Conservation (phyloP, 176 grass and related monocot species). For the Oropetium thomaeum region DNA sequence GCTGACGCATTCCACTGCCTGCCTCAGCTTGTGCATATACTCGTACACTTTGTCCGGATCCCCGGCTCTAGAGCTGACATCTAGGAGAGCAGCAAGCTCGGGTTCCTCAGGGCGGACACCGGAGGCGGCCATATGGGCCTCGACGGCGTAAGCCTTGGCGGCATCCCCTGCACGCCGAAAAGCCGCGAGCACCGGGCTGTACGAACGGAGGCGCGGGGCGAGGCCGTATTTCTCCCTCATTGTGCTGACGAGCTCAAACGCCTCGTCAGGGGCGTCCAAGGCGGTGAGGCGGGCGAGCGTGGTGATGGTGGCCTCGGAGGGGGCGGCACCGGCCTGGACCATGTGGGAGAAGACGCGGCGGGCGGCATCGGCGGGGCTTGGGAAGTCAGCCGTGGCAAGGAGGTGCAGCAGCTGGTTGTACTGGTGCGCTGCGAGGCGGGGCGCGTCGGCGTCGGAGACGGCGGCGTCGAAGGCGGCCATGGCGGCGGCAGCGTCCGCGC, state of each 20-base stretch:
- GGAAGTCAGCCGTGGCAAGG: slow-evolving; percentile 38
- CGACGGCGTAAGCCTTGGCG: slow-evolving; percentile 56
- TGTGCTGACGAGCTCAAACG: slow-evolving; percentile 57
- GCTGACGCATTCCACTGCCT: slow-evolving; percentile 25
- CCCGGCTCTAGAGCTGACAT: slow-evolving; percentile 50
- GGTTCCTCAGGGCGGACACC: slow-evolving; percentile 62
- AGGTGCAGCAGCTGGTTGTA: slow-evolving; percentile 66
- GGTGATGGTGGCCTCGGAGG: slow-evolving; percentile 78
- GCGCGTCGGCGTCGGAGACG: slow-evolving; percentile 5
- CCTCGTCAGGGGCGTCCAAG: slow-evolving; percentile 44
- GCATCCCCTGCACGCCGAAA: slow-evolving; percentile 53
- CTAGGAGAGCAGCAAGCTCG: slow-evolving; percentile 50
- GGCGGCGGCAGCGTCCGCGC: slow-evolving; percentile 32
- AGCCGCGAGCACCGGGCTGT: slow-evolving; percentile 61
- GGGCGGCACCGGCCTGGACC: slow-evolving; percentile 35
- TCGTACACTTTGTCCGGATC: slow-evolving; percentile 61
- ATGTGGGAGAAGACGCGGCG: slow-evolving; percentile 52
- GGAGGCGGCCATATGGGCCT: slow-evolving; percentile 58
- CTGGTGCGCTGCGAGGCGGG: slow-evolving; percentile 42
- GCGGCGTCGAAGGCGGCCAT: slow-evolving; percentile 47
- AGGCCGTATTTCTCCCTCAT: slow-evolving; percentile 68
- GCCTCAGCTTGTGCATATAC: slow-evolving; percentile 77
- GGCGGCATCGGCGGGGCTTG: slow-evolving; percentile 36
- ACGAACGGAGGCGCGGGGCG: slow-evolving; percentile 69
- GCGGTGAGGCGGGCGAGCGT: slow-evolving; percentile 60